Evolutionary conservation across 2,329 filamentous ascomycete genomes (phyloP).

Genomic region (Penicillium sp.): DNA sequence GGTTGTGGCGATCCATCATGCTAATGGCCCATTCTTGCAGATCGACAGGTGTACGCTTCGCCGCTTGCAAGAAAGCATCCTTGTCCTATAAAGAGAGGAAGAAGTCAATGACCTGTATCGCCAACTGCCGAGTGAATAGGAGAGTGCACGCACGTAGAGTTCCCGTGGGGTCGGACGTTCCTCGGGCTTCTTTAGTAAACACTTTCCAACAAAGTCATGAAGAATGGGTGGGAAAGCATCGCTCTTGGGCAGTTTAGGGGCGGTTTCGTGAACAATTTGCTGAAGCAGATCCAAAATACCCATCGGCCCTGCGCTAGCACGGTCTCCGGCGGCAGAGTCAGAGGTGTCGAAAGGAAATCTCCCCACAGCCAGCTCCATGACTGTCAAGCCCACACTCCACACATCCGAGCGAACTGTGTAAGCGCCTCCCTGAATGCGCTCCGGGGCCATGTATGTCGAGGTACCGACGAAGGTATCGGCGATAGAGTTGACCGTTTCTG

Average conservation of each 20-base stretch:
- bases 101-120: too few species aligned
- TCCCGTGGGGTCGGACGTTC: constrained; percentile 89
- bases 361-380: constrained; percentile 97
- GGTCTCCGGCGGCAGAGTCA: constrained; percentile 70
- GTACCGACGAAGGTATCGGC: constrained; percentile 98
- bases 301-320: constrained; percentile 69
- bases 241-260: constrained; percentile 89
- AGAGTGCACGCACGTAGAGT: constrained; percentile 67
- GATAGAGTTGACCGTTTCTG: constrained; percentile 95
- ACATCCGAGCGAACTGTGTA: constrained; percentile 99
- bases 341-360: constrained; percentile 89
- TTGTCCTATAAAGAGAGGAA: constrained; percentile 68
- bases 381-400: constrained; percentile 91
- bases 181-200: constrained; percentile 83
- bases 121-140: not conserved
- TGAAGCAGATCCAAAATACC: constrained; percentile 94
- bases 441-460: constrained; percentile 98
- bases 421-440: constrained; percentile 92
- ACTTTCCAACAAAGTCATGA: constrained; percentile 96
- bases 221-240: constrained; percentile 94
- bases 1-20: constrained; percentile 91
- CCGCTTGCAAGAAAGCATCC: constrained; percentile 91
- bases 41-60: constrained; percentile 93
- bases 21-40: constrained; percentile 89
- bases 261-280: constrained; percentile 95